Base-by-base conservation (phyloP, 192 early-diverging fungal species). In the Phlyctochytrium planicorne region DNA sequence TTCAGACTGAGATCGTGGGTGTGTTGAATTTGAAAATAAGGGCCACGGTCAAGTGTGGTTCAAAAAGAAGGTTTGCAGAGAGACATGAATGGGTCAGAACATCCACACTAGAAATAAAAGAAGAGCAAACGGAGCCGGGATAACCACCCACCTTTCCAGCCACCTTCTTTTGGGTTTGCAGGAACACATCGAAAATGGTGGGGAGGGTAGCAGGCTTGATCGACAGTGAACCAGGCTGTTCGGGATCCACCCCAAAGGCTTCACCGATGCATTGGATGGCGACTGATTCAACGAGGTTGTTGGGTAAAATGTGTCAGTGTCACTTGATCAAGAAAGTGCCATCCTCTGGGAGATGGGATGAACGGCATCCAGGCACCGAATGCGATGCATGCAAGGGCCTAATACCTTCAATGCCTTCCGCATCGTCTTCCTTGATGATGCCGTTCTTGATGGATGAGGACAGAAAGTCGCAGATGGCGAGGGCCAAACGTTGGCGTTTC, bases 191-290 rank as follows among this genome's bases (percentile, higher is more conserved):
- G 80, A 99, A 97, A 69, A 99, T 90, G 55, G 85, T 85, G 57
- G 82, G 79, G 14, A 99, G 84, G 34, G 79, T 89, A 37, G 87
- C 83, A 32, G 96, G 93, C 78, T 95, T 94, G 69, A 95, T 96
- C 62, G 87, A 88, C 62, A 92, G 91, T 40, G 78, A 65, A 37
- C 77, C 72, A 57, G 82, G 72, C 65, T 92, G 88, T 3, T 72
- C 79, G 20, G 79, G 77, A 67, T 95, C 88, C 52, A 99, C 86
- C 30, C 87, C 92, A 80, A 99, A 99, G 24, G 94, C 91, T 65
- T 97, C 95, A 53, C 89, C 84, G 53, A 99, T 94, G 82, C 94
- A 95, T 72, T 95, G 93, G 75, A 94, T 91, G 70, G 93, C 94
- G 31, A 93, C 89, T 87, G 75, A 27, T 3, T 47, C 16, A 16